Base-by-base conservation (phyloP, 306 rosid genomes). In the Abrus pulchellus region DNA sequence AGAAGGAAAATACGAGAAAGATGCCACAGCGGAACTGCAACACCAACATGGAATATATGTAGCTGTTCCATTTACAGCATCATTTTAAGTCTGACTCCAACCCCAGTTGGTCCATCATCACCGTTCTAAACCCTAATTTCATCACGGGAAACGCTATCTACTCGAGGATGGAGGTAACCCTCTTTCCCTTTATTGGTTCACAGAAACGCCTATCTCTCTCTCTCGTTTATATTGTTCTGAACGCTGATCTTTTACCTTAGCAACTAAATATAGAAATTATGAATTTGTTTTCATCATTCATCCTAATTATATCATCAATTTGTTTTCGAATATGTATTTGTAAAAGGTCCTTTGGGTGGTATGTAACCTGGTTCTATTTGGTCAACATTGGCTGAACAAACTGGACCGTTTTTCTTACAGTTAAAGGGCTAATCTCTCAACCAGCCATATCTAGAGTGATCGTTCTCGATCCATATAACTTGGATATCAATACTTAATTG, bases 121-220 rank as follows among this genome's bases (percentile, higher is more conserved):
- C 61, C 30, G 50, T 2, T 11, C 66, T 56, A 14, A 74, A 48
- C 87, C 87, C 85, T 60, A 82, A 78, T 75, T 85, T 85, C 82
- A 29, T 83, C 84, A 79, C 93, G 53, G 90, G 89, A 0, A 87
- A 87, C 85, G 45, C 86, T 50, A 78, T 61, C 82, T 78, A 84
- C 72, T 65, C 56, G 78, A 34, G 53, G 60, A 95, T 93, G 98
- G 90, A 92, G 96, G 99, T 94, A 91, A 49, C 33, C 32, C 67
- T 12, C 41, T 40, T 44, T 72, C 78, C 54, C 60, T 27, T 52
- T 57, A 48, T 45, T 20, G 27, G 13, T 12, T 9, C 7, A 44
- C 48, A 7, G 48, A 8, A 44, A 44, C 9, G 5, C 5, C 5
- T 5, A 28, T 27, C 9, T 33, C 65, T 14, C 5, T 52, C 47